Evolutionary conservation across 768 basidiomycete species (phyloP).

Genomic region (Tephrocybe sp.): DNA sequence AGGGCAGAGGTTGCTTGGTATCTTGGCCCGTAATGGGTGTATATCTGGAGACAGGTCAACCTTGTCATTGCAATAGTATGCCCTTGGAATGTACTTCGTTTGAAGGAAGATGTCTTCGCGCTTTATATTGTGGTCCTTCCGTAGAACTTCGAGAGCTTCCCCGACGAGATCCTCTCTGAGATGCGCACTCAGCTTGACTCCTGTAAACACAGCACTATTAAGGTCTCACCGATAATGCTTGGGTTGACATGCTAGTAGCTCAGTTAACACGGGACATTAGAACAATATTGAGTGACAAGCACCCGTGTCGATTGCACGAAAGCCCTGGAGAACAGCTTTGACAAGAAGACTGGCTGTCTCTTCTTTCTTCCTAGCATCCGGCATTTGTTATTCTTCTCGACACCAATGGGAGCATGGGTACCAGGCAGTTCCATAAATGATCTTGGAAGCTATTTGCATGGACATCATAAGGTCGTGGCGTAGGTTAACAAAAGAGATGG

Average conservation of each 20-base stretch:
- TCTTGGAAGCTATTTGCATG: conserved; percentile 30
- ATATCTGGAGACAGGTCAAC: conserved; percentile 43
- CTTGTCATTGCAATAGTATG: no score
- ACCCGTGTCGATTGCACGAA: conserved; percentile 84
- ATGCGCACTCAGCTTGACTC: conserved; percentile 1
- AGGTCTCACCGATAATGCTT: conserved; percentile 63
- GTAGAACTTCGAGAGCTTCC: conserved; percentile 57
- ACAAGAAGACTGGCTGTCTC: conserved; percentile 65
- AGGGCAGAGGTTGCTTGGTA: conserved; percentile 65
- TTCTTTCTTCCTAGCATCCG: conserved; percentile 66
- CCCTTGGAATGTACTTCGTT: conserved; percentile 55
- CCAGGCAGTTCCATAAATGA: conserved; percentile 67
- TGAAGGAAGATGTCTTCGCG: conserved; percentile 76
- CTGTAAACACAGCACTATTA: neutral
- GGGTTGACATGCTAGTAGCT: conserved; percentile 56
- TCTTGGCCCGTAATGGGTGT: conserved; percentile 78
- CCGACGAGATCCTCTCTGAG: conserved; percentile 81
- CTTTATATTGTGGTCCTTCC: conserved; percentile 54
- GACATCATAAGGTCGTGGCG: conserved; percentile 3
- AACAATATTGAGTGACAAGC: conserved; percentile 14
- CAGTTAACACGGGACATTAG: neutral
- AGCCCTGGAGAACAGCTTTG: conserved; percentile 71
- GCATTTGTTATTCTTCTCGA: neutral
- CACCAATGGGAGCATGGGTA: conserved; percentile 19
- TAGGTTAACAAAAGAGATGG: neutral